Evolutionary conservation across 169 alveolate species (phyloP), one percentile per base, ranked within the genome.

Genomic region (Plasmodium relictum): DNA sequence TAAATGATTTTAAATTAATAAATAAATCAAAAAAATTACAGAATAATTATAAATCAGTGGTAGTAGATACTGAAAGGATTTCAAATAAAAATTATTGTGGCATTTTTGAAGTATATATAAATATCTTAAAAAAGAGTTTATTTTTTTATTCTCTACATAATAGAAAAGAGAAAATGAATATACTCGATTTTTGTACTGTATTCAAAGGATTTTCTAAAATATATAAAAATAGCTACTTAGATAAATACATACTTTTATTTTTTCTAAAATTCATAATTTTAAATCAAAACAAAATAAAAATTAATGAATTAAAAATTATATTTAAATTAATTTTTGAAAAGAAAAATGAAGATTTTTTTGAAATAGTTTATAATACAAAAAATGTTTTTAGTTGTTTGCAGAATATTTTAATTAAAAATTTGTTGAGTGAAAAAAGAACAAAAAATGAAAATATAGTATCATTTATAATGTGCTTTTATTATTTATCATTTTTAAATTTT

Each of bases 381-480:
- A 54, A 31, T 20, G 10, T 83, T 68, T 39, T 83, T 54, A 26
- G 66, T 2, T 16, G 8, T 8, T 3, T 80, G 26, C 85, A 80
- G 10, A 80, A 71, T 56, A 61, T 68, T 18, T 72, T 80, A 31
- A 66, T 80, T 10, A 59, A 62, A 42, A 37, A 8, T 42, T 71
- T 68, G 18, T 54, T 44, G 10, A 80, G 26, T 45, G 83, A 68
- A 54, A 20, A 50, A 18, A 54, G 14, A 59, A 52, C 22, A 20
- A 45, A 26, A 31, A 8, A 52, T 6, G 80, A 65, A 0, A 44
- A 18, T 22, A 10, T 78, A 16, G 22, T 26, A 41, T 62, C 7
- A 8, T 52, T 45, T 42, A 68, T 62, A 31, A 80, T 80, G 90
- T 80, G 85, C 31, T 80, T 80, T 45, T 80, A 80, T 31, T 80